Conservation (phyloP, 768 basidiomycete species). For the Suillus tomentosus region DNA sequence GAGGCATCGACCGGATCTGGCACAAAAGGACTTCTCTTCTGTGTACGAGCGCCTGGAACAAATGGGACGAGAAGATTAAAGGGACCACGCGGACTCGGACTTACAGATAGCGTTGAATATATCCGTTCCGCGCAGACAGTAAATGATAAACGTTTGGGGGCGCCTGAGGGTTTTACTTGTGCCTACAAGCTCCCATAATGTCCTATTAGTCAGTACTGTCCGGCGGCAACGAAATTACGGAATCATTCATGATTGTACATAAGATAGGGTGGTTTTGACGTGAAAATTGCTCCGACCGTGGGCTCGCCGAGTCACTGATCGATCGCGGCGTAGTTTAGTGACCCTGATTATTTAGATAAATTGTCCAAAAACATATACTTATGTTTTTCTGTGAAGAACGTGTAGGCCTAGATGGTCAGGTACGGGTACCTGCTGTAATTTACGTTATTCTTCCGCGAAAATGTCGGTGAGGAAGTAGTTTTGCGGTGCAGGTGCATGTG, state of each 20-base stretch:
- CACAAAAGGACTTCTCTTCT: conserved; percentile 76
- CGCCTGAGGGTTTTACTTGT: neutral
- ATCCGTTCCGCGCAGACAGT: neutral
- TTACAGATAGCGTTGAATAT: neutral
- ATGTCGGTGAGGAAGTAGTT: neutral
- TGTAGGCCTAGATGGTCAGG: neutral
- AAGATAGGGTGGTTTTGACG: neutral
- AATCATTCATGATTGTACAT: neutral
- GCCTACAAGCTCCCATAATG: neutral
- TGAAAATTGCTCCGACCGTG: neutral
- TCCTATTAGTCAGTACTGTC: neutral
- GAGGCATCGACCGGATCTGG: conserved; percentile 56
- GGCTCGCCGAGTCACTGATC: neutral
- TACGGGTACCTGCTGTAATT: too few relatives aligned
- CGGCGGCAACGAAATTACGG: neutral
- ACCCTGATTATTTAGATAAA: too few relatives aligned
- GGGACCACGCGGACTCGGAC: conserved; percentile 6
- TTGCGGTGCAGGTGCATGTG: too few relatives aligned
- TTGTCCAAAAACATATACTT: too few relatives aligned
- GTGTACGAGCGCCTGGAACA: conserved; percentile 67
- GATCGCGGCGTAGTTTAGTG: neutral
- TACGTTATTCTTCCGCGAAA: neutral
- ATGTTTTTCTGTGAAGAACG: neutral
- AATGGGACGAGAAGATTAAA: conserved; percentile 1
- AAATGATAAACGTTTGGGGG: neutral